Base-by-base conservation (phyloP, 1,139 yeast genomes). In the Yamadazyma aaseri region DNA sequence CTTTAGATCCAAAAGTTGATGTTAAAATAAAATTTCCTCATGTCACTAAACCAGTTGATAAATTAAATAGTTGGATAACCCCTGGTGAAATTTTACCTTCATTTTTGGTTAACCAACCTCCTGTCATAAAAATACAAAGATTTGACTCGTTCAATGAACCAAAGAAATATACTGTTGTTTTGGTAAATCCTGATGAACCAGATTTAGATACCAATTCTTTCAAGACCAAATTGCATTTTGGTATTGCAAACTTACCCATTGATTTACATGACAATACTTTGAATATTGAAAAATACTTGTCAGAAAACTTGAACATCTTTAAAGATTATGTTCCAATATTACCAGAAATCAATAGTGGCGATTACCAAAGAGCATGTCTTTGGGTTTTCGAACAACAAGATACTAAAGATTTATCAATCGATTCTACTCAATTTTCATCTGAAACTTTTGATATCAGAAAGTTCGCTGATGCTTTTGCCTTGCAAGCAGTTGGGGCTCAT, bases 171-270 rank as follows among this genome's bases (percentile, higher is more conserved):
- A 79, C 97, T 1, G 72, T 90, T 7, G 58, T 90, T 31, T 61
- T 92, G 37, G 94, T 92, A 14, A 92, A 92, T 56, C 97, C 97
- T 16, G 99, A 92, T 58, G 79, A 82, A 32, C 97, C 97, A 17
- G 89, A 90, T 51, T 56, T 86, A 38, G 67, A 60, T 27, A 70
- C 63, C 22, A 90, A 92, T 63, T 63, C 86, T 1, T 92, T 64
- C 65, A 69, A 70, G 38, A 86, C 96, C 6, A 74, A 80, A 4
- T 66, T 92, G 42, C 85, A 84, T 47, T 92, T 86, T 73, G 96
- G 90, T 1, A 69, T 92, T 41, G 61, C 77, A 37, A 85, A 92
- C 56, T 73, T 90, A 26, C 70, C 76, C 28, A 60, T 89, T 29
- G 63, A 72, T 26, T 78, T 81, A 48, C 71, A 70, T 39, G 76